These are phyloP conservation scores for Lactarius indigo DNA, from an alignment of 768 basidiomycete species.

Conservation along the genomic window DNA sequence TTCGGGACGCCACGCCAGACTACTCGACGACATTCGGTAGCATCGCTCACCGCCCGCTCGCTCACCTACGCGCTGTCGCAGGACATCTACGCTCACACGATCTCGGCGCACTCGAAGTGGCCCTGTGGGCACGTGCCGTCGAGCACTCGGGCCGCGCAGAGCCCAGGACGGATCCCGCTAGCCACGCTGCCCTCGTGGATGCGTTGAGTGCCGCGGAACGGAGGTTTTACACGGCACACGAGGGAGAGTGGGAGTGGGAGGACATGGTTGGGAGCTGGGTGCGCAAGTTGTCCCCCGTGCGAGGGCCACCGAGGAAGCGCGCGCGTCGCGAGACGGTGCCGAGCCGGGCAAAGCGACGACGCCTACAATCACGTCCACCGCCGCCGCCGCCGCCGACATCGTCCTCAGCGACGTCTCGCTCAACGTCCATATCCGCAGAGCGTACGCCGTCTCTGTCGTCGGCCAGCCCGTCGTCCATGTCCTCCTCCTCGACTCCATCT, in stretches of 20 bases:
- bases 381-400: neutral
- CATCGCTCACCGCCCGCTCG: neutral
- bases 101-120: slow-evolving; percentile 2
- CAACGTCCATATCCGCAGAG: slow-evolving; percentile 4
- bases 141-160: neutral
- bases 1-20: neutral
- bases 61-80: neutral
- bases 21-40: slow-evolving; percentile 1
- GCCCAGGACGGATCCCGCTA: neutral
- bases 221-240: neutral
- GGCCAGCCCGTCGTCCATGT: neutral
- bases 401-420: neutral
- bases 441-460: slow-evolving; percentile 14
- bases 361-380: neutral
- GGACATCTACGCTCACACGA: slow-evolving; percentile 1
- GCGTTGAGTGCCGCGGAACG: neutral
- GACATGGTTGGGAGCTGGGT: neutral
- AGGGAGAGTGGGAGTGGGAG: neutral
- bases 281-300: neutral
- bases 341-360: neutral
- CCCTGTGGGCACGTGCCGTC: slow-evolving; percentile 10
- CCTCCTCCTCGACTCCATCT: neutral
- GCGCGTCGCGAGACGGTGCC: neutral
- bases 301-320: slow-evolving; percentile 9
- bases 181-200: neutral